Percentiles rank a stretch among this genome's conserved stretches.
phyloP scores from a whole-genome alignment of 2,329 filamentous ascomycete genomes.

The Apiospora hydei region DNA sequence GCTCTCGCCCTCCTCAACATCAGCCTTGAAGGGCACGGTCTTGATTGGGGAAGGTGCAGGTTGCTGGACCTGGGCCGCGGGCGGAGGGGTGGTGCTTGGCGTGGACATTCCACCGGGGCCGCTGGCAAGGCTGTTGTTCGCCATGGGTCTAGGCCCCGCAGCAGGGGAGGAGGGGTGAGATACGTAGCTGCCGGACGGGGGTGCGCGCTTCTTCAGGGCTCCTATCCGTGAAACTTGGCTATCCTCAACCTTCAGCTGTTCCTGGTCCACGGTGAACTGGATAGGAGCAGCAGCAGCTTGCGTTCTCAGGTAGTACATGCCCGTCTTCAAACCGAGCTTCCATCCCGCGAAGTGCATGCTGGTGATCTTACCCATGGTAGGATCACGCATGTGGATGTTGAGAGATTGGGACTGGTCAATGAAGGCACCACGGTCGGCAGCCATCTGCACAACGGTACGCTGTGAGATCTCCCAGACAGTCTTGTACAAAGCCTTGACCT shows the following conservation, averaged over 20 bases:
- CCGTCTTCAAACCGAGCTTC: slow-evolving; percentile 99
- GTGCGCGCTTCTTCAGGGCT: slow-evolving; percentile 73
- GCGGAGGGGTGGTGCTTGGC: slow-evolving; percentile 71
- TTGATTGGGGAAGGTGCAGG: slow-evolving; percentile 65
- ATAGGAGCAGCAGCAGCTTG: slow-evolving; percentile 97
- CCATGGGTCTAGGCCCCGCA: slow-evolving; percentile 67
- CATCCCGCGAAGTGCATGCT: slow-evolving; percentile 99
- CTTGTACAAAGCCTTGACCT: slow-evolving; percentile 98
- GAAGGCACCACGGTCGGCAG: slow-evolving; percentile 96
- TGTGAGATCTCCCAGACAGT: slow-evolving; percentile 99
- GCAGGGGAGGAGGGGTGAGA: slow-evolving; percentile 66
- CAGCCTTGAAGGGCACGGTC: slow-evolving; percentile 76
- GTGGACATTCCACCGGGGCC: slow-evolving; percentile 71
- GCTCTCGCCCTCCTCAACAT: slow-evolving; percentile 78
- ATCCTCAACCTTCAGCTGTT: slow-evolving; percentile 88
- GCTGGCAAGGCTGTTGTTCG: slow-evolving; percentile 44
- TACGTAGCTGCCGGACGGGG: slow-evolving; percentile 63
- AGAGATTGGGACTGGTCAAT: slow-evolving; percentile 99
- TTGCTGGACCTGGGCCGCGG: slow-evolving; percentile 50
- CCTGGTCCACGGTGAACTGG: slow-evolving; percentile 98
- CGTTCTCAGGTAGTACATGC: slow-evolving; percentile 99
- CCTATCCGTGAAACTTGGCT: slow-evolving; percentile 73
- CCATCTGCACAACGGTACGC: slow-evolving; percentile 95
- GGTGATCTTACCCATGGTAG: slow-evolving; percentile 99
- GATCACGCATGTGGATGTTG: slow-evolving; percentile 99